A percentile compares a stretch with the other conserved stretches of the same genome.
Conservation (phyloP, 73 alveolate genomes). For the Paramecium primaurelia region DNA sequence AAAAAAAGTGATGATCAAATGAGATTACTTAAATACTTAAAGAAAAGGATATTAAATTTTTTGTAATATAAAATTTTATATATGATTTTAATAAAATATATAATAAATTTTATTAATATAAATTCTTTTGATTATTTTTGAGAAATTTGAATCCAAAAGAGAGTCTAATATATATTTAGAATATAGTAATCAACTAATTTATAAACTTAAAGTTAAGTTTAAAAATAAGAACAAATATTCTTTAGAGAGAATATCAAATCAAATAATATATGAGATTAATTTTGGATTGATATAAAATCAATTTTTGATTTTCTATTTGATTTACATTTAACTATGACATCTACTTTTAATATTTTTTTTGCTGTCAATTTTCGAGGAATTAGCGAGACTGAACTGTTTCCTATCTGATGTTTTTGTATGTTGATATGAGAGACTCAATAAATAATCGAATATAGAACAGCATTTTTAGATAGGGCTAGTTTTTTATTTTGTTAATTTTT, state of each 20-base stretch:
- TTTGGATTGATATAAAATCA: background rate
- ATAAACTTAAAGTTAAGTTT: too few species aligned
- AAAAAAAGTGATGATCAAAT: background rate
- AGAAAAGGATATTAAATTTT: background rate
- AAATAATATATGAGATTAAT: background rate
- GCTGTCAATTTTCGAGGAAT: background rate
- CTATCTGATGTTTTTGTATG: background rate
- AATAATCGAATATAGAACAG: background rate
- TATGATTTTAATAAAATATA: too few species aligned
- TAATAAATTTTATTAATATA: too few species aligned
- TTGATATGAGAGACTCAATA: background rate
- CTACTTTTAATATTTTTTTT: background rate
- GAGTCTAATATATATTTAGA: too few species aligned
- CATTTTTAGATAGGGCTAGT: background rate
- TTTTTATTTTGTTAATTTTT: background rate
- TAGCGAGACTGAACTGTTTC: background rate
- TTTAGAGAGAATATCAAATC: too few species aligned
- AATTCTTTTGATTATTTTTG: too few species aligned
- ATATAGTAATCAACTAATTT: too few species aligned
- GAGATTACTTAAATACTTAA: background rate
- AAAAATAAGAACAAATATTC: too few species aligned
- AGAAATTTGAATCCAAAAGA: too few species aligned
- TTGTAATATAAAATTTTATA: too few species aligned
- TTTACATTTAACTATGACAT: conserved; percentile 7
- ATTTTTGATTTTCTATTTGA: background rate